Percentiles rank a stretch among this genome's conserved stretches.
phyloP scores from a whole-genome alignment of 2,329 filamentous ascomycete genomes.

The Penicillium brevicompactum region DNA sequence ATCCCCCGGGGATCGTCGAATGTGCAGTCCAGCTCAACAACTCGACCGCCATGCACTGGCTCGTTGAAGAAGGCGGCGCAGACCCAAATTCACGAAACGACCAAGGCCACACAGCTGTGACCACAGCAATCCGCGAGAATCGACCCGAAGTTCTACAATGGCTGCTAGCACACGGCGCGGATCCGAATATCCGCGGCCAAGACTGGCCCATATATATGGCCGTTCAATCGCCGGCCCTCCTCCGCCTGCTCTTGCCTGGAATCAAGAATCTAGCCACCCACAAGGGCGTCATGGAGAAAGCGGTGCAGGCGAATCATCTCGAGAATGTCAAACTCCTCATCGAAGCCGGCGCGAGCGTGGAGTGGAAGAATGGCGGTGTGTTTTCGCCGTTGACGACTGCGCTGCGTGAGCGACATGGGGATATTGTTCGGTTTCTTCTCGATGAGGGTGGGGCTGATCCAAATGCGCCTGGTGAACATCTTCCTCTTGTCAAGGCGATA shows the following conservation, averaged over 20 bases:
- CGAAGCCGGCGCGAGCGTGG: slow-evolving; percentile 65
- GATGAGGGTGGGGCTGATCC: slow-evolving; percentile 64
- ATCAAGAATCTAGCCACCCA: slow-evolving; percentile 41
- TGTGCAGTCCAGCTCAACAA: slow-evolving; percentile 65
- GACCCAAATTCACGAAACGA: slow-evolving; percentile 62
- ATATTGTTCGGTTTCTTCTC: slow-evolving; percentile 64
- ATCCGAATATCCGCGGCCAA: slow-evolving; percentile 64
- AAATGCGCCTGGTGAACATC: slow-evolving; percentile 69
- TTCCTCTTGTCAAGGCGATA: slow-evolving; percentile 71
- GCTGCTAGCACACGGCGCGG: slow-evolving; percentile 60
- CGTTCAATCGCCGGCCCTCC: slow-evolving; percentile 61
- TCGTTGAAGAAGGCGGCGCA: slow-evolving; percentile 60
- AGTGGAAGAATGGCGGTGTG: slow-evolving; percentile 72
- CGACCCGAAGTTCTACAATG: slow-evolving; percentile 61
- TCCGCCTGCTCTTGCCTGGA: slow-evolving; percentile 60
- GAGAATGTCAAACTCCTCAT: slow-evolving; percentile 68
- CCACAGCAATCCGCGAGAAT: slow-evolving; percentile 66
- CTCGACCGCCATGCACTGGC: slow-evolving; percentile 60
- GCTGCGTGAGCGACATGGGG: slow-evolving; percentile 63
- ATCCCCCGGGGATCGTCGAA: slow-evolving; percentile 67
- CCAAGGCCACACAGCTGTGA: slow-evolving; percentile 63
- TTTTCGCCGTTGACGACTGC: slow-evolving; percentile 70
- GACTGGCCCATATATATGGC: slow-evolving; percentile 74
- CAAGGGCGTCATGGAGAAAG: slow-evolving; percentile 68
- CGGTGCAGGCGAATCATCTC: slow-evolving; percentile 66